These are phyloP conservation scores for Myotisia sp. DNA, from an alignment of 2,329 filamentous ascomycete species.

Conservation along the genomic window DNA sequence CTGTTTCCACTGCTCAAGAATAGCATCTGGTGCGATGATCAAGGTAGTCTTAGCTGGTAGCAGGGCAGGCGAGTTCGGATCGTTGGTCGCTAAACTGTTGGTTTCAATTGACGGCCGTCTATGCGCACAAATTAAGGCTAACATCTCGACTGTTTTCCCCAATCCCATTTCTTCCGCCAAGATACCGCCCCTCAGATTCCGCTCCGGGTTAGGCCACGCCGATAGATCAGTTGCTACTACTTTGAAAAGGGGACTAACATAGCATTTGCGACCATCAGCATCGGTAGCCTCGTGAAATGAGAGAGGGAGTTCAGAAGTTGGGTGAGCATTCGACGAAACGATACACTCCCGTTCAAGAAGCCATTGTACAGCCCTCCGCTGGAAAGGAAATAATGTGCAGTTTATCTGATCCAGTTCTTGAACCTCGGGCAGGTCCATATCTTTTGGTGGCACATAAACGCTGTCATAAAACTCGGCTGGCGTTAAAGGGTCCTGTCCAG, in stretches of 20 bases:
- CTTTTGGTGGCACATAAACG: conserved; percentile 31
- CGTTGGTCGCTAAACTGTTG: conserved; percentile 11
- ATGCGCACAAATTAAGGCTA: conserved; percentile 32
- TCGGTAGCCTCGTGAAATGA: conserved; percentile 28
- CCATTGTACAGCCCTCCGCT: conserved; percentile 34
- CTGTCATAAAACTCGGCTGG: conserved; percentile 34
- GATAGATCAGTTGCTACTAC: conserved; percentile 25
- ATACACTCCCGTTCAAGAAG: conserved; percentile 32
- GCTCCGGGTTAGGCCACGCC: conserved; percentile 20
- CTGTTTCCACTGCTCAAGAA: conserved; percentile 49
- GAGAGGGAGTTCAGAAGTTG: conserved; percentile 18
- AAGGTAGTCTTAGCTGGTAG: conserved; percentile 41
- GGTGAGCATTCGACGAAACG: conserved; percentile 20
- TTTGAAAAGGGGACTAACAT: conserved; percentile 30
- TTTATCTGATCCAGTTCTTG: conserved; percentile 23
- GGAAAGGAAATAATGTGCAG: conserved; percentile 35
- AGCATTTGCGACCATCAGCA: conserved; percentile 25
- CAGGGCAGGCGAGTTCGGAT: conserved; percentile 16
- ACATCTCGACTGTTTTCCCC: conserved; percentile 38
- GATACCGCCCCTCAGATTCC: conserved; percentile 29
- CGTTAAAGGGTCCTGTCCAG: no score
- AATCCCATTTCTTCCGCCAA: conserved; percentile 39
- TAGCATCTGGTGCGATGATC: conserved; percentile 48
- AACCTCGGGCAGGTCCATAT: conserved; percentile 19
- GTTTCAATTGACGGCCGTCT: conserved; percentile 15